Base-by-base conservation (phyloP, 176 grass and related monocot genomes). In the Carex scoparia region DNA sequence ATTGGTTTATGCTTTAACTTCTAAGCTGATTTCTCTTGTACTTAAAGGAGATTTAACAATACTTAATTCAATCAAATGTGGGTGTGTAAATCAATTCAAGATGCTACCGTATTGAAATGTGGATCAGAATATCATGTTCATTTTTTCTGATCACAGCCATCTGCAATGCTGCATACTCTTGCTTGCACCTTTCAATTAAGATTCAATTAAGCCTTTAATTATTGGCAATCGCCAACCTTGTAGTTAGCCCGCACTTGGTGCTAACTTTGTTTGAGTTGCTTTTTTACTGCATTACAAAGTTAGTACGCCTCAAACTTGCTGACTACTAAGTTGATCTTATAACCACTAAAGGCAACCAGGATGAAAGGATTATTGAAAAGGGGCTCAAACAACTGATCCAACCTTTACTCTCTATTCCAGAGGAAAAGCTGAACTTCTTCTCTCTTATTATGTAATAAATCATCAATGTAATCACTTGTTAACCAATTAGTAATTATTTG, bases 1-100 rank as follows among this genome's bases (percentile, higher is more conserved):
- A 85, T 85, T 79, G 49, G 65, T 35, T 8, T 32, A 13, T 62
- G 59, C 4, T 82, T 23, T 85, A 37, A 77, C 72, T 76, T 19
- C 51, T 28, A 51, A 18, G 31, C 31, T 38, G 13, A 19, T 58
- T 73, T 58, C 16, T 18, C 58, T 42, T 55, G 18, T 42, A 10
- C 57, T 82, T 83, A 10, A 44, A 44, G 71, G 4, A 76, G 71
- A n/a, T 54, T 76, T 27, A 76, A 53, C n/a, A 30, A 76, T 54
- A 76, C 72, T 76, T 71, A 14, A 11, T 67, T 40, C 6, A 46
- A 0, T 72, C 15, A 72, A 72, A 72, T 72, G 9, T 72, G n/a
- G 48, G 15, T 3, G 68, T n/a, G 18, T 72, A 46, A 31, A 66
- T 66, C 28, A 32, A 66, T 66, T 33, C 27, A 13, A 33, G 30